Conservation (phyloP, 106 monocot genomes). For the Amphibolis antarctica region DNA sequence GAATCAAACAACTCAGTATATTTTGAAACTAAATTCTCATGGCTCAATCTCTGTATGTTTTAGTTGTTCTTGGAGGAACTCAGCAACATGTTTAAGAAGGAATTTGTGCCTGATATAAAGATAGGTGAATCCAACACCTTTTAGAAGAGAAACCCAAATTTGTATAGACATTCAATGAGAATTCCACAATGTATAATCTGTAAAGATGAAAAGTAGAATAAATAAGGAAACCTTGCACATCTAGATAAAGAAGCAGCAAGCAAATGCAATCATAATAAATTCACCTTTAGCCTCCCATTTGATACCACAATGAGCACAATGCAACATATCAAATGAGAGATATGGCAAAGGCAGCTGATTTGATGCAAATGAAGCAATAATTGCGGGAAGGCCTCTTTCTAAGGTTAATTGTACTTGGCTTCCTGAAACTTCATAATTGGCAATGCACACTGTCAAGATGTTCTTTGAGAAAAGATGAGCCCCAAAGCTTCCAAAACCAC, state of each 20-base stretch:
- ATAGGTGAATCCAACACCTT: too few species aligned
- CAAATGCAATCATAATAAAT: background rate
- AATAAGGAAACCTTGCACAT: background rate
- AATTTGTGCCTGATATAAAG: too few species aligned
- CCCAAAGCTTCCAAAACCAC: slow-evolving; percentile 96
- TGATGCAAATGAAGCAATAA: slow-evolving; percentile 67
- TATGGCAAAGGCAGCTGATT: slow-evolving; percentile 75
- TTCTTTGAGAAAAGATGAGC: slow-evolving; percentile 78
- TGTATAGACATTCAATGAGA: too few species aligned
- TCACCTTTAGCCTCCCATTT: slow-evolving; percentile 73
- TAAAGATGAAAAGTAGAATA: background rate
- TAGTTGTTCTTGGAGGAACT: too few species aligned
- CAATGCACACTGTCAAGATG: slow-evolving; percentile 80
- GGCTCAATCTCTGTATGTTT: too few species aligned
- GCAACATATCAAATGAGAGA: slow-evolving; percentile 91
- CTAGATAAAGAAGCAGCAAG: background rate
- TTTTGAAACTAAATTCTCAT: too few species aligned
- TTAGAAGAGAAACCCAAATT: too few species aligned
- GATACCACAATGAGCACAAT: slow-evolving; percentile 80
- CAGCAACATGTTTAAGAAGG: too few species aligned
- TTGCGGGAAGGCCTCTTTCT: slow-evolving; percentile 91
- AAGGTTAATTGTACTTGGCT: slow-evolving; percentile 95
- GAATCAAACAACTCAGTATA: too few species aligned
- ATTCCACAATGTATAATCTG: too few species aligned
- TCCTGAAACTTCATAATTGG: slow-evolving; percentile 74